Base-by-base conservation (phyloP, 306 rosid genomes). In the Potentilla sterilis region DNA sequence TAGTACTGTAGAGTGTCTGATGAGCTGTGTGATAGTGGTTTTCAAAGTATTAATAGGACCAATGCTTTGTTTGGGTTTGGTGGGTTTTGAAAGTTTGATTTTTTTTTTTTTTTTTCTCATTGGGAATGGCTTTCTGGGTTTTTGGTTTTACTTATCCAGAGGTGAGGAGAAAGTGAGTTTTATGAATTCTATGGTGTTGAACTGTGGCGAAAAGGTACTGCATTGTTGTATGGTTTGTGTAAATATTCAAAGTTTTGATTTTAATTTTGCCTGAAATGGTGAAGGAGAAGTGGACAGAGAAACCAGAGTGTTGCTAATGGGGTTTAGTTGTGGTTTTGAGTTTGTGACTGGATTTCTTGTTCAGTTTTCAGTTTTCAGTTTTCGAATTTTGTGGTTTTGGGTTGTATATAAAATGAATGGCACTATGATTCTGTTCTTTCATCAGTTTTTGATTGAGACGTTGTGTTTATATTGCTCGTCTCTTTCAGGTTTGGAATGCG, bases 201-300 rank as follows among this genome's bases (percentile, higher is more conserved):
- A 54, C 44, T 74, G 61, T 21, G 42, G 63, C 47, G 1, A 14
- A 46, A 70, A 73, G 81, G 82, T 82, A 55, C 79, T 72, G 35
- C 89, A 78, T 81, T 82, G 77, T 70, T 65, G 59, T 9, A 46
- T 67, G 62, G 11, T 52, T 46, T 74, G 18, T 57, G 48, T 79
- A 72, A n/a, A 75, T 47, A 70, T 41, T 64, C 43, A 54, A 68
- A 28, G 24, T 4, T 62, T 70, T 77, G 32, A 37, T 78, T 49
- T 71, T n/a, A 21, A 13, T 64, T 43, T 46, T 58, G 19, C 8
- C 34, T 41, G 24, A 32, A 40, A 28, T 52, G 54, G 73, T 38
- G 58, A 62, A 68, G 62, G 43, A 62, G 80, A 19, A 35, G 38
- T 43, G 64, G 43, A 44, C 15, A 10, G 49, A 38, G 62, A 81